Base-by-base conservation (phyloP, 768 basidiomycete species). In the Dioszegia aurantiaca region DNA sequence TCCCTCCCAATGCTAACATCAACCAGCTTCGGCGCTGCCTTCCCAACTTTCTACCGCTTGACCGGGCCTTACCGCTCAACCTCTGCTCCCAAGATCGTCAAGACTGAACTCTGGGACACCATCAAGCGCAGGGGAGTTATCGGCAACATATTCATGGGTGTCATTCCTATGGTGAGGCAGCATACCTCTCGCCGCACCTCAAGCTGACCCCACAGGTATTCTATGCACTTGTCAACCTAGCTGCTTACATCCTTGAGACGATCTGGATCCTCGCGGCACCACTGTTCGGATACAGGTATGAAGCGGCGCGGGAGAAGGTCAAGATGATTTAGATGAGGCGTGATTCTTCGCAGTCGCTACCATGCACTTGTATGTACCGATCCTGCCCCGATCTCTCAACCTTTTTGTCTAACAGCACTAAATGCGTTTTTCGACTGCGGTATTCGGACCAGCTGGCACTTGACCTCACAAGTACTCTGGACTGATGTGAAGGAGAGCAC, bases 21-120 rank as follows among this genome's bases (percentile, higher is more conserved):
- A n/a, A n/a, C n/a, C 45, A 83, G 83, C 66, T 84, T 84, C 59
- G 83, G 83, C 0, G 83, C 84, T 0, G 81, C 83, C 12, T 85
- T 84, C 70, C 82, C 81, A 3, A 72, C 82, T 4, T 83, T 84
- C 66, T 85, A 85, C 63, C 81, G 84, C 24, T 77, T 85, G 9
- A 65, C 80, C 37, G 83, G 83, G 0, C 84, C 84, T 0, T 85
- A 78, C 73, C 74, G 69, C 31, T 80, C 80, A 9, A 31, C 68
- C 1, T 55, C 43, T 14, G 83, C 82, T 10, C 77, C 80, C 1
- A 56, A 73, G 8, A 78, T 83, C 24, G 79, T 83, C 58, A 80
- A 79, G 67, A 82, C 80, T 1, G 84, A 85, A 69, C 71, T 85
- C 6, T 84, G 82, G 82, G 84, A 85, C 24, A 84, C 83, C 1